phyloP scores from a whole-genome alignment of 2,329 filamentous ascomycete genomes.

The Cytospora piceicola region DNA sequence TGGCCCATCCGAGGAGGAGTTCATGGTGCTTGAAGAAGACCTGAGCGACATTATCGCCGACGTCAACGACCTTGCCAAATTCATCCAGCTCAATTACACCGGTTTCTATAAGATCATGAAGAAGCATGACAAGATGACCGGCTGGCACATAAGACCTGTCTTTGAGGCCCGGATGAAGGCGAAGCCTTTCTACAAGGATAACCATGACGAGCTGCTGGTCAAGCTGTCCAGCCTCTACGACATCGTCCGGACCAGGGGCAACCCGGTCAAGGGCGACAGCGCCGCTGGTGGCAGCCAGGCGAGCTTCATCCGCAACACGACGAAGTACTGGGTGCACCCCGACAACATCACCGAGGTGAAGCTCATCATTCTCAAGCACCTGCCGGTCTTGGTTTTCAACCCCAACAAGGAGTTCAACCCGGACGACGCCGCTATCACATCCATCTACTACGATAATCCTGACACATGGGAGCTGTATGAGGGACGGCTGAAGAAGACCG shows the following conservation, averaged over 20 bases:
- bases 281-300: constrained; percentile 89
- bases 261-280: constrained; percentile 89
- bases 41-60: constrained; percentile 98
- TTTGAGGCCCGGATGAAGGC: constrained; percentile 93
- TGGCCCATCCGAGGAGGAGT: constrained; percentile 84
- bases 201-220: constrained; percentile 94
- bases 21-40: constrained; percentile 90
- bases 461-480: constrained; percentile 93
- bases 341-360: constrained; percentile 99
- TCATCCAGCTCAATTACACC: constrained; percentile 97
- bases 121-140: constrained; percentile 98
- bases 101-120: constrained; percentile 99
- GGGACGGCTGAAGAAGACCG: constrained; percentile 94
- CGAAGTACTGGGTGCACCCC: constrained; percentile 99
- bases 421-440: constrained; percentile 92
- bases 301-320: constrained; percentile 95
- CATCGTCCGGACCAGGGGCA: constrained; percentile 87
- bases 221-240: constrained; percentile 96
- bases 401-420: constrained; percentile 93
- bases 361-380: constrained; percentile 95
- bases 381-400: constrained; percentile 97
- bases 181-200: constrained; percentile 98
- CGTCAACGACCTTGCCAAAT: constrained; percentile 96
- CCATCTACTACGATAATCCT: constrained; percentile 97
- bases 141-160: constrained; percentile 91